Base-by-base conservation (phyloP, 305 asterid species). In the Vinca major region DNA sequence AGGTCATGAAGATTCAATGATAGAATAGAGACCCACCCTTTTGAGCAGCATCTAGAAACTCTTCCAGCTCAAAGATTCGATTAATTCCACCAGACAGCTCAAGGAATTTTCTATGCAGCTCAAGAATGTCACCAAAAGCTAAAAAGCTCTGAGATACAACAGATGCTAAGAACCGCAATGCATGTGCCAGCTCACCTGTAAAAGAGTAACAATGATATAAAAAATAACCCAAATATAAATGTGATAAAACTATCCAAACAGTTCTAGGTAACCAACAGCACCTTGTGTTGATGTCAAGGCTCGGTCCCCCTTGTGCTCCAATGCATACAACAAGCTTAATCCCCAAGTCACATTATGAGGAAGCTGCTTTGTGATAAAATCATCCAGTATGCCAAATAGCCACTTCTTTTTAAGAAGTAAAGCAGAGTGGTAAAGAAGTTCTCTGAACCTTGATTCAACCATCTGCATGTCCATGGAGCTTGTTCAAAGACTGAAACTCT, bases 291-390 rank as follows among this genome's bases (percentile, higher is more conserved):
- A 87, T 78, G 96, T 85, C 85, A 78, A 76, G 81, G 97, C 92
- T 68, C 99, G 85, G 68, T 93, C 95, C 49, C 97, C 99, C 81
- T 73, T 82, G 82, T 93, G 96, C 80, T 93, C 99, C 83, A 93
- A 62, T 66, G 99, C 99, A 79, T 93, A 93, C 86, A 93, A 73
- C 79, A 93, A 81, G 88, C 99, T 93, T 83, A 93, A 78, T 54
- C 95, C 97, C 97, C 99, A 91, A 33, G 99, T 93, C 51, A 93
- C 99, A 64, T 93, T 93, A 74, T 93, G 96, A 49, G 97, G 99
- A 76, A 93, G 95, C 85, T 93, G 99, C 85, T 90, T 90, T 9
- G 97, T 93, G 74, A 87, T 85, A 73, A 93, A 93, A 79, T 93
- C 99, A 62, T 93, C 99, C 65, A 93, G 57, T 64, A 91, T 83